Base-by-base conservation (phyloP, 257 asterid species). In the Mentha longifolia region DNA sequence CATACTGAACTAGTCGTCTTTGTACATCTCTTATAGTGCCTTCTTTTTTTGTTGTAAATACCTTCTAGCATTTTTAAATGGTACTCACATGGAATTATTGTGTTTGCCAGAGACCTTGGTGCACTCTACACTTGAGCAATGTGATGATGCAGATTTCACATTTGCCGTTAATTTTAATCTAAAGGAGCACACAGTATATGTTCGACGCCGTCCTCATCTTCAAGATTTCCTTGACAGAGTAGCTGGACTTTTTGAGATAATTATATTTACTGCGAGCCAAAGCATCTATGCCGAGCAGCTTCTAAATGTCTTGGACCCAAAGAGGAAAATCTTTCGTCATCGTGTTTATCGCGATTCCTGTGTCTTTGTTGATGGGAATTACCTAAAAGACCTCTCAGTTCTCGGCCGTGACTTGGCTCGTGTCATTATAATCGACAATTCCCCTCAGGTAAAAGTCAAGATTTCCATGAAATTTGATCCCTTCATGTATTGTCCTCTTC, bases 261-360 rank as follows among this genome's bases (percentile, higher is more conserved):
- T 95, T 51, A 86, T 95, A 70, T 95, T 95, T 82, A 95, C 99
- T 8, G 99, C 99, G 61, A 95, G 99, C 80, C 99, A 92, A 83
- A 88, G 99, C 80, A 95, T 95, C 69, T 95, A 95, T 19, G 99
- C 98, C 0, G 94, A 92, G 85, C 89, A 88, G 73, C 97, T 95
- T 67, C 78, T 92, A 58, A 92, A 95, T 71, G 90, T 95, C 70
- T 79, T 95, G 35, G 99, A 95, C 67, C 99, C 99, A 7, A 88
- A 85, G 85, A 82, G 96, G 82, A 95, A 88, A 78, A 75, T 95
- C 42, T 92, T 95, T 60, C 95, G 99, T 14, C 98, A 95, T 79
- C 96, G 98, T 70, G 92, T 95, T 65, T 95, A 78, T 66, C 98
- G 99, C 10, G 99, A 95, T 35, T 92, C 99, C 5, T 95, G 99